These are phyloP conservation scores for Backusella circina DNA, from an alignment of 192 early-diverging fungal species.

Conservation along the genomic window DNA sequence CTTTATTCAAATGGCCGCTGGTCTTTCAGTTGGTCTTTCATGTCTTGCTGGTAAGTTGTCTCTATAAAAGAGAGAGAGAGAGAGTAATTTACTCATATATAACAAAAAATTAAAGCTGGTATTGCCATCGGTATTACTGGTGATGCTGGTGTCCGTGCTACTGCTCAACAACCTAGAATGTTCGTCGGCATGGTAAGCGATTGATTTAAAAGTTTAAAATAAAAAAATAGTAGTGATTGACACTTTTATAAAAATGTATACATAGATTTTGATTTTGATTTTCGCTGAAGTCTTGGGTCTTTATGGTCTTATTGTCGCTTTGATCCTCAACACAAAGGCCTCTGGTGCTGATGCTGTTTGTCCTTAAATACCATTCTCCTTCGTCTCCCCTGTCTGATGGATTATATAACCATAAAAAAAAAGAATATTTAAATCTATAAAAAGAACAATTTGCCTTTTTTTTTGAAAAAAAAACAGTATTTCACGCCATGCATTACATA, in stretches of 20 bases:
- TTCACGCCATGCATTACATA: neutral
- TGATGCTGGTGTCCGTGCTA: constrained; percentile 90
- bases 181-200: constrained; percentile 84
- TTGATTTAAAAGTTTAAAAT: neutral
- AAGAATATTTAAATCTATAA: neutral
- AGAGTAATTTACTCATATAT: neutral
- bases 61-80: neutral
- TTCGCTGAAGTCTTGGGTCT: constrained; percentile 99
- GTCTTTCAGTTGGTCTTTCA: constrained; percentile 85
- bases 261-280: constrained; percentile 88
- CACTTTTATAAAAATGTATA: too few species aligned
- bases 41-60: constrained; percentile 61
- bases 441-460: neutral
- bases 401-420: neutral
- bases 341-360: constrained; percentile 8
- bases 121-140: constrained; percentile 97
- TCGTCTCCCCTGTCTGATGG: neutral
- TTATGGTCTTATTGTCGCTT: constrained; percentile 94
- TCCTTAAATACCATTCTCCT: neutral
- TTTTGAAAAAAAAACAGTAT: neutral
- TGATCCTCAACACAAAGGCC: constrained; percentile 98
- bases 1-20: constrained; percentile 91
- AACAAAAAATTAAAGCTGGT: constrained; percentile 56
- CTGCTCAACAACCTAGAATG: constrained; percentile 85
- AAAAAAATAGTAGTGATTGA: neutral